These are phyloP conservation scores for Suillus variegatus DNA, from an alignment of 768 basidiomycete genomes.

Conservation along the genomic window DNA sequence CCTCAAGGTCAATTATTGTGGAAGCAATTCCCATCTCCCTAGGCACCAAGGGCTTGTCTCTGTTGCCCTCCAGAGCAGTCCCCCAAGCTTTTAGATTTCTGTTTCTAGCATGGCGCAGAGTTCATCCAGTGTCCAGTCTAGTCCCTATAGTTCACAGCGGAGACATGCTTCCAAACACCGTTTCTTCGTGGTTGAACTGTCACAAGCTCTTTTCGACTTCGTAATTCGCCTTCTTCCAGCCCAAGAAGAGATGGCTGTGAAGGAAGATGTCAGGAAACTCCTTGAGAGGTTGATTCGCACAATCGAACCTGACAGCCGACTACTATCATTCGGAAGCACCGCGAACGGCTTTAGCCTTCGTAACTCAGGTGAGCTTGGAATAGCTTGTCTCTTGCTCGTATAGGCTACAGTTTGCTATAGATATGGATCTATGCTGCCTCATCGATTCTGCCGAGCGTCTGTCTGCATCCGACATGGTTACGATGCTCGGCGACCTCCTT, in stretches of 20 bases:
- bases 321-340: constrained; percentile 94
- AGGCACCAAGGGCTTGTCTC: constrained; percentile 12
- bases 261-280: constrained; percentile 94
- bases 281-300: constrained; percentile 95
- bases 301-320: constrained; percentile 87
- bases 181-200: constrained; percentile 74
- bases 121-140: constrained; percentile 25
- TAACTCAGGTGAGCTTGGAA: constrained; percentile 73
- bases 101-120: constrained; percentile 30
- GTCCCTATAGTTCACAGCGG: constrained; percentile 33
- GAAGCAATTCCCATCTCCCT: constrained; percentile 22
- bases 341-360: constrained; percentile 96
- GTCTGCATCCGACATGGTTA: constrained; percentile 87
- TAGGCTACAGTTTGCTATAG: constrained; percentile 41
- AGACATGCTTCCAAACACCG: constrained; percentile 52
- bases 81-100: constrained; percentile 8
- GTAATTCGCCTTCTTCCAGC: constrained; percentile 92
- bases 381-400: constrained; percentile 7
- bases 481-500: constrained; percentile 89
- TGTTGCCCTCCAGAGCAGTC: constrained; percentile 8
- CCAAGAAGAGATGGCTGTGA: constrained; percentile 86
- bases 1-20: constrained; percentile 30
- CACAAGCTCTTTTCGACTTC: constrained; percentile 90
- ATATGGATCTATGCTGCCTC: constrained; percentile 98
- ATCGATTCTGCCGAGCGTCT: constrained; percentile 84